Evolutionary conservation across 768 basidiomycete genomes (phyloP), one percentile per base, ranked within the genome.

Genomic region (Leccinum barrowsii): DNA sequence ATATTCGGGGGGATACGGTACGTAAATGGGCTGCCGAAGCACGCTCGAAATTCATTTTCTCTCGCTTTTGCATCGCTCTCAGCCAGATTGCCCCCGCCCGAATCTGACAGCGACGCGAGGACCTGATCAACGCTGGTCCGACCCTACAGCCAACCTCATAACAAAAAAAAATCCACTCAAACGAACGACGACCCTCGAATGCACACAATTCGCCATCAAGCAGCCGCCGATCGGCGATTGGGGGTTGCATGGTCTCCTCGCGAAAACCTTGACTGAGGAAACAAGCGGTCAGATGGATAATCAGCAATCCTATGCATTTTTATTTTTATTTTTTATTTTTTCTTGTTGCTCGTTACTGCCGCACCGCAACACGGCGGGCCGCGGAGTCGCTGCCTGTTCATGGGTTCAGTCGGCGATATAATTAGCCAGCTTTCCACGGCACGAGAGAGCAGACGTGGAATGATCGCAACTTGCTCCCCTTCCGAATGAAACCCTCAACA

Each of bases 1-100:
- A 79, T 79, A 80, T 81, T 79, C 75, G 74, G 80, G 80, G 78
- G 77, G 61, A 63, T 70, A 72, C 76, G 82, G 82, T 84, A 86
- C 85, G 85, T 87, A 85, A 83, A 76, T 64, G 49, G 52, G 42
- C 71, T 63, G 64, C 50, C 67, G 65, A 66, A 67, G 62, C 72
- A 67, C 63, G 61, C 65, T 51, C 63, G 17, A 73, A 74, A 74
- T 67, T 73, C 76, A 69, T 73, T 75, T 42, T 44, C 67, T 70
- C 68, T 73, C 52, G 58, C 22, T 57, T 63, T 59, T 61, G 55
- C 44, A 58, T 63, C 52, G 44, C 62, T 67, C 67, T 61, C 70
- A 69, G 59, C 58, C 51, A 57, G 52, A 69, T 60, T 67, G 61
- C 52, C 59, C 37, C 68, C 62, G 61, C 51, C 34, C 51, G 21